Base-by-base conservation (phyloP, 2,329 filamentous ascomycete species). In the Colletotrichum cereale region DNA sequence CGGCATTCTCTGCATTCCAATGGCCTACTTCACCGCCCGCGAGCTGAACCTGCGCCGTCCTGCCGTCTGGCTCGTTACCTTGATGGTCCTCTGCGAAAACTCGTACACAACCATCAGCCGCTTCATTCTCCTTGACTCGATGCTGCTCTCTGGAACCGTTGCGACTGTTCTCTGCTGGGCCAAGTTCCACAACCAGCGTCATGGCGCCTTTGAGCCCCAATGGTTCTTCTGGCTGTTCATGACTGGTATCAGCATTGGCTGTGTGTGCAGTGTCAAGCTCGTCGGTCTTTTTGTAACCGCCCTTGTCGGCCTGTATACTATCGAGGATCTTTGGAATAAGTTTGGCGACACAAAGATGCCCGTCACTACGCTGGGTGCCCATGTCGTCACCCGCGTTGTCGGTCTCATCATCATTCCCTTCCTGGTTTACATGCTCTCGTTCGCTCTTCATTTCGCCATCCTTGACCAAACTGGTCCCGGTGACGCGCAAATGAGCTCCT, bases 401-500 rank as follows among this genome's bases (percentile, higher is more conserved):
- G 95, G 95, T 60, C 87, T 99, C 71, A 99, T 99, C 74, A 80
- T 97, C 73, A 88, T 99, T 62, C 96, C 96, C 8, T 86, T 97
- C 79, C 85, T 96, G 70, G 94, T 99, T 77, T 99, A 99, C 85
- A 91, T 98, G 84, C 91, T 98, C 80, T 97, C 95, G 53, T 99
- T 99, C 82, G 97, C 93, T 77, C 84, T 97, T 65, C 96, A 99
- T 84, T 99, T 99, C 82, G 88, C 94, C 73, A 94, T 99, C 74
- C 89, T 99, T 70, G 94, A 97, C 82, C 96, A 94, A 84, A 96
- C 92, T 77, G 96, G 96, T 26, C 96, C 97, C 10, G 96, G 96
- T 66, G 96, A 99, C 85, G 96, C 96, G n/a, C 96, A 99, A 84
- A 99, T 99, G 96, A 98, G 95, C 85, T 99, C 96, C 34, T 90